A percentile compares a stretch with the other conserved stretches of the same genome.
These are phyloP conservation scores for Phytophthora aleatoria DNA, from an alignment of 352 stramenopile genomes.

Conservation along the genomic window DNA sequence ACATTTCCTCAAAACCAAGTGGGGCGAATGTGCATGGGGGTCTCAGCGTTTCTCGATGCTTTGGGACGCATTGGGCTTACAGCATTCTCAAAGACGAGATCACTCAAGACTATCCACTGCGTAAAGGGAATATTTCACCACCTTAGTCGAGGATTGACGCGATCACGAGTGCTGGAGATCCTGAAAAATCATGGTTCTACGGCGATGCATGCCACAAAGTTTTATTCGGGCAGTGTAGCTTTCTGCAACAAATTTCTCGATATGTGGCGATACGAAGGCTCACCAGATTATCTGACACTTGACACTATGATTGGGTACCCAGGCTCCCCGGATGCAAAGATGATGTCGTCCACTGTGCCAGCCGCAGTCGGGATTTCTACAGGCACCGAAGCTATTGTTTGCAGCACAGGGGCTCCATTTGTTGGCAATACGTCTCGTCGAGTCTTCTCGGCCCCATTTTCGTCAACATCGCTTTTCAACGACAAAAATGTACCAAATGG, in stretches of 20 bases:
- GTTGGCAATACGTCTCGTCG: conserved; percentile 33
- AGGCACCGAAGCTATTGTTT: conserved; percentile 31
- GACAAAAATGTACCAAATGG: conserved; percentile 47
- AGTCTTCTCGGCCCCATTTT: conserved; percentile 25
- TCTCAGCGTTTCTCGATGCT: conserved; percentile 72
- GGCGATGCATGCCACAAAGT: conserved; percentile 68
- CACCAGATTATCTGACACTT: conserved; percentile 71
- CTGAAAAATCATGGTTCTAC: conserved; percentile 68
- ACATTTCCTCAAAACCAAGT: conserved; percentile 52
- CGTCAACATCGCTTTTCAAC: conserved; percentile 48
- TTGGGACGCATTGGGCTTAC: conserved; percentile 60
- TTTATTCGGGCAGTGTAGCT: conserved; percentile 73
- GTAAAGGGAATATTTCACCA: conserved; percentile 84
- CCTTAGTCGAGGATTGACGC: conserved; percentile 66
- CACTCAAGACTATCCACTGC: conserved; percentile 57
- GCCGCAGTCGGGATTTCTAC: conserved; percentile 7
- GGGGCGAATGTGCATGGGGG: conserved; percentile 66
- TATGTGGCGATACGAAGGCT: conserved; percentile 83
- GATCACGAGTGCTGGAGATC: conserved; percentile 67
- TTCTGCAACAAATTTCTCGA: conserved; percentile 85
- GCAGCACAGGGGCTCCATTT: conserved; percentile 21
- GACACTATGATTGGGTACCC: conserved; percentile 32
- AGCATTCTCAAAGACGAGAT: conserved; percentile 51
- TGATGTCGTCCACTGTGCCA: conserved; percentile 6
- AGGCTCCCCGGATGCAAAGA: conserved; percentile 19